These are phyloP conservation scores for Wickerhamomyces bovis DNA, from an alignment of 805 yeast genomes.

Conservation along the genomic window DNA sequence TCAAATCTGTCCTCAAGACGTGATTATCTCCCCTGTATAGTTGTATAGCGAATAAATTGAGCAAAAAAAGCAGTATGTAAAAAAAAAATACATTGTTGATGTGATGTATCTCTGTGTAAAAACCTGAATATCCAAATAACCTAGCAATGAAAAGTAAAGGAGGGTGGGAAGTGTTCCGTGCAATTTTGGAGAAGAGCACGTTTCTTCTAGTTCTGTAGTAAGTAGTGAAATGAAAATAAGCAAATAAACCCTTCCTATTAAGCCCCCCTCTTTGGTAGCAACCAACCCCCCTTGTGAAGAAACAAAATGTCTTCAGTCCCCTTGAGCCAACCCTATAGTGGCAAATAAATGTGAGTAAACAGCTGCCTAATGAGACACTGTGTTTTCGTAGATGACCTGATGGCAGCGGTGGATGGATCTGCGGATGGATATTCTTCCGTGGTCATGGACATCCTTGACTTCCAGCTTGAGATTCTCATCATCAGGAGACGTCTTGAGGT, in stretches of 20 bases:
- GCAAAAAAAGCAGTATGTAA: neutral
- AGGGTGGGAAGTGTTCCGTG: too few species aligned
- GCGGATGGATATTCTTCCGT: conserved; percentile 8
- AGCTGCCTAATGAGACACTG: conserved; percentile 1
- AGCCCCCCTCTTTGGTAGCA: too few species aligned
- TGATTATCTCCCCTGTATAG: neutral
- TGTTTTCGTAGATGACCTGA: conserved; percentile 16
- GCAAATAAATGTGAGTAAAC: neutral
- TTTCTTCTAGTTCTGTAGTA: too few species aligned
- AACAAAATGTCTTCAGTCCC: too few species aligned
- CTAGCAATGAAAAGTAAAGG: too few species aligned
- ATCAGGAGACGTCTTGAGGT: conserved; percentile 2
- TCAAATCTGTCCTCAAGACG: neutral
- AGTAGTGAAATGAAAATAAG: neutral
- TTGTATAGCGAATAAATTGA: neutral
- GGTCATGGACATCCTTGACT: conserved; percentile 2
- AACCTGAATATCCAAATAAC: too few species aligned
- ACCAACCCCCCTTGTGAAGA: too few species aligned
- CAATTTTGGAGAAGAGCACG: too few species aligned
- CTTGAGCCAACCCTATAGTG: too few species aligned
- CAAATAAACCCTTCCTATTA: too few species aligned
- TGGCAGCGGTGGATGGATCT: conserved; percentile 9
- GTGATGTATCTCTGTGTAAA: too few species aligned
- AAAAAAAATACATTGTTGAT: too few species aligned
- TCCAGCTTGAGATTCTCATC: neutral